Evolutionary conservation across 257 asterid genomes (phyloP).

Genomic region (Buddleja alternifolia): DNA sequence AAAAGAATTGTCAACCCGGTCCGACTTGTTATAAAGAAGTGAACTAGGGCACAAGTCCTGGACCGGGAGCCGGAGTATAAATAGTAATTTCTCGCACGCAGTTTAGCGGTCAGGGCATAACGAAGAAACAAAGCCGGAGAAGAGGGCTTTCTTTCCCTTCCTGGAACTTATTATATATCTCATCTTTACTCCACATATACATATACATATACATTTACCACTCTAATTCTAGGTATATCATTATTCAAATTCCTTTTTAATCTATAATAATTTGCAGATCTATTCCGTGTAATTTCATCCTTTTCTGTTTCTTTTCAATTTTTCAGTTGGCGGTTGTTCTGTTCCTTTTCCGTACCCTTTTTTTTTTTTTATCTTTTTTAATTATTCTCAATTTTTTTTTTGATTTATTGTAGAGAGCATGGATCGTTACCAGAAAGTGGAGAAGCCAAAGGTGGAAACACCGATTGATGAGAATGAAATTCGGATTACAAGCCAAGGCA

Average conservation of each 20-base stretch:
- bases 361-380: not conserved
- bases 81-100: slow-evolving; percentile 18
- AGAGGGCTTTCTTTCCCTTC: slow-evolving; percentile 40
- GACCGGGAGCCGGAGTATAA: slow-evolving; percentile 40
- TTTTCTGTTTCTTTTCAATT: too few species aligned
- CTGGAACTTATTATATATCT: slow-evolving; percentile 32
- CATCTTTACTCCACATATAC: slow-evolving; percentile 15
- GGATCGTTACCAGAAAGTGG: slow-evolving; percentile 84
- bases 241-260: not conserved
- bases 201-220: not conserved
- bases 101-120: slow-evolving; percentile 37
- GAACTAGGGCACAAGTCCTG: slow-evolving; percentile 49
- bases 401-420: slow-evolving; percentile 42
- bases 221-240: not conserved
- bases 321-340: slow-evolving; percentile 15
- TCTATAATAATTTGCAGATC: slow-evolving; percentile 38
- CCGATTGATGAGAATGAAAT: slow-evolving; percentile 71
- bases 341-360: not conserved
- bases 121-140: slow-evolving; percentile 49
- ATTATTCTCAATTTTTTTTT: not conserved
- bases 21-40: slow-evolving; percentile 32
- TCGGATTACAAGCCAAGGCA: slow-evolving; percentile 70
- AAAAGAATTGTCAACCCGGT: slow-evolving; percentile 29
- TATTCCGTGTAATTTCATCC: too few species aligned
- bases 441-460: slow-evolving; percentile 64